Evolutionary conservation across 306 rosid species (phyloP), one percentile per base, ranked within the genome.

Genomic region (Corylus heterophylla): DNA sequence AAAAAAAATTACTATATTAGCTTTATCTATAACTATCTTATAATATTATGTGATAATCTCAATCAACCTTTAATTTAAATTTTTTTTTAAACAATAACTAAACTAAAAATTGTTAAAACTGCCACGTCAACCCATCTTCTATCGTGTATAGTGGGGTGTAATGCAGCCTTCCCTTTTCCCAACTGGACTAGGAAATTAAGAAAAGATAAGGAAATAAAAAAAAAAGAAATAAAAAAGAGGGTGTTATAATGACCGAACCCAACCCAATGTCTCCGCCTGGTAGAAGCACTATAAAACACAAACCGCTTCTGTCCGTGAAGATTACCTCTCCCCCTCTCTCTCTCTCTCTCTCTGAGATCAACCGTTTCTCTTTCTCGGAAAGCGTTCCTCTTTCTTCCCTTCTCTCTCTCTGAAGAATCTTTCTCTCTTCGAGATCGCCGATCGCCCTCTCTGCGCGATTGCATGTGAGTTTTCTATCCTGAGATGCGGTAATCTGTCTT

Each of bases 291-390:
- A 59, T 59, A 59, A 59, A 59, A 22, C 7, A 4, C 37, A 0
- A 25, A 59, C 66, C 66, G 66, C 66, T 25, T 22, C 16, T 59
- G 8, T 11, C 37, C 20, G 14, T 49, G 14, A 11, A 49, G 13
- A 49, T 49, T 49, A 49, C 52, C 45, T 5, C 45, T 31, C 66
- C 71, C 85, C 29, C 71, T 88, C 81, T 74, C 86, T 80, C 48
- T 74, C 67, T 52, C 83, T 72, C 82, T 81, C 81, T 81, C 81
- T 76, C 81, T 64, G 44, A 47, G 56, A 14, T 56, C 59, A 75
- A 39, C 47, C 80, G 69, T 78, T 10, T 83, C 54, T 77, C 63
- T 71, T 47, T 35, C 70, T 68, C 13, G 73, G 71, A 59, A 35
- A 64, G 13, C 25, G 45, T 35, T 35, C 39, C 44, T 29, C 45